Evolutionary conservation across 371 early-diverging fungal genomes (phyloP), one percentile per base, ranked within the genome.

Genomic region (Saksenaea oblongispora): DNA sequence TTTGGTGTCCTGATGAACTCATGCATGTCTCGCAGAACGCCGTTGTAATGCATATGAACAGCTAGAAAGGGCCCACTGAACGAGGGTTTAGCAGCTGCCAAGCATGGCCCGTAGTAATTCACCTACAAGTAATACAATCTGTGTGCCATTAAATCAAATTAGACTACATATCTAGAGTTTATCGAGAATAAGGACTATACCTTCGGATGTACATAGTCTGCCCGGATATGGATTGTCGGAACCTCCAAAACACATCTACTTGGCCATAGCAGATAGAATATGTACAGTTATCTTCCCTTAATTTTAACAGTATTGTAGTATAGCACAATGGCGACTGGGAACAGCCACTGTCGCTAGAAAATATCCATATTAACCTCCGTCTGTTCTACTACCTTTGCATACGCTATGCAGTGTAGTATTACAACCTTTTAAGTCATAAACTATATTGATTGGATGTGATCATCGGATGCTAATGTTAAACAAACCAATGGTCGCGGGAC

Each of bases 221-320:
- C 89, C 89, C 9, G 89, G 89, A 5, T 89, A 74, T 66, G 89
- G 86, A 0, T 89, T 84, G 68, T 85, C 85, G 17, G 75, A 78
- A 47, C 72, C 78, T 7, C 85, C 87, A 1, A 73, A 63, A 17
- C 35, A 74, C 77, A n/a, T n/a, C n/a, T n/a, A 35, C 76, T 87
- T 13, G 87, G 87, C 4, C 86, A 87, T 66, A 71, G 61, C 5
- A 61, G 58, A 72, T 69, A 67, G n/a, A 53, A n/a, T 24, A 8
- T 44, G 35, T 34, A 27, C 15, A 39, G 4, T 36, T 58, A 28
- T 26, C 22, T 39, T 27, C 27, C 11, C 17, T 67, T 54, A 31
- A 18, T 41, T 61, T 63, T 41, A 31, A 26, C 31, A 26, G 2
- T 18, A 63, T 13, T 18, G n/a, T 44, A 75, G 67, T 78, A 37